A percentile compares a stretch with the other conserved stretches of the same genome.
Evolutionary conservation across 2,329 filamentous ascomycete genomes (phyloP).

Genomic region (Colletotrichum spaethianum): DNA sequence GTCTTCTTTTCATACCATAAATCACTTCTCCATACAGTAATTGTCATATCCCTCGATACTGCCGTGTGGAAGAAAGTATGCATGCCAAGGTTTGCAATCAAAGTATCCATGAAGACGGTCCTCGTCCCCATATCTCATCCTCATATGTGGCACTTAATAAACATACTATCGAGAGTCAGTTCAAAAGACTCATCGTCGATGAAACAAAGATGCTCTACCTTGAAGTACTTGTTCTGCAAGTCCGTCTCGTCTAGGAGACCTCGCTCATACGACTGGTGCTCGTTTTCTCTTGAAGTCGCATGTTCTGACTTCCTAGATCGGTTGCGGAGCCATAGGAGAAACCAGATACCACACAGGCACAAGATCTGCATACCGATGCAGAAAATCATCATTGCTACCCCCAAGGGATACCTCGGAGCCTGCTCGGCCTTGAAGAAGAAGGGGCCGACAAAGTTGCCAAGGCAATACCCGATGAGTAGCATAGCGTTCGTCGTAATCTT

Average conservation of each 20-base stretch:
- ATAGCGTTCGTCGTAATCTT: constrained; percentile 72
- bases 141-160: neutral
- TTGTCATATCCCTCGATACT: neutral
- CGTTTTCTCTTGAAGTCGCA: constrained; percentile 6
- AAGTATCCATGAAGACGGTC: neutral
- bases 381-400: constrained; percentile 46
- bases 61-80: neutral
- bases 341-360: constrained; percentile 20
- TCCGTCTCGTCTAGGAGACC: constrained; percentile 30
- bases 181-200: neutral
- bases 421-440: constrained; percentile 55
- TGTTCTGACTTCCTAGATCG: constrained; percentile 28
- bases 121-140: neutral
- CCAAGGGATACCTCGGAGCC: constrained; percentile 47
- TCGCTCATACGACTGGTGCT: constrained; percentile 22
- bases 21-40: neutral
- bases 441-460: constrained; percentile 75
- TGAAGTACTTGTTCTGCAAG: constrained; percentile 35
- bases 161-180: neutral
- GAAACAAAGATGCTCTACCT: neutral
- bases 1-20: neutral
- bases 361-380: constrained; percentile 35
- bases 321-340: constrained; percentile 24
- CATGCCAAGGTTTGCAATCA: too few relatives aligned
- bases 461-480: constrained; percentile 31